Percentiles rank a stretch among this genome's conserved stretches.
These are phyloP conservation scores for Luffa acutangula DNA, from an alignment of 306 rosid genomes.

Conservation along the genomic window DNA sequence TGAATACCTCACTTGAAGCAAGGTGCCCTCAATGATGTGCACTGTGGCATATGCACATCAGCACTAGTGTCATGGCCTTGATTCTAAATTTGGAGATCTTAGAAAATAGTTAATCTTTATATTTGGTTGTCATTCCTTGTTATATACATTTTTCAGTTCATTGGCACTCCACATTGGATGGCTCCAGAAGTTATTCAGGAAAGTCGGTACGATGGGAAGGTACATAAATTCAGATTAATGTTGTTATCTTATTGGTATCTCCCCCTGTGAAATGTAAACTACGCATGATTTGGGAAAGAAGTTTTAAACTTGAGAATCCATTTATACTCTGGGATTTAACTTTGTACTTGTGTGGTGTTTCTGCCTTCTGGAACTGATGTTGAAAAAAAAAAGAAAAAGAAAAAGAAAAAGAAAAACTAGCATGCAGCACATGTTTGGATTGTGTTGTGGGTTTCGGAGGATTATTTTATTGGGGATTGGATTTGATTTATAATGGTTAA, in stretches of 20 bases:
- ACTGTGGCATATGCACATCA: not conserved
- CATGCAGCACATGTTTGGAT: not conserved
- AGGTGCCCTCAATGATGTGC: not conserved
- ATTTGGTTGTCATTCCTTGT: slow-evolving; percentile 14
- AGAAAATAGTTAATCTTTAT: slow-evolving; percentile 12
- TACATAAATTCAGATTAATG: slow-evolving; percentile 18
- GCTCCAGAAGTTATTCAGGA: slow-evolving; percentile 99
- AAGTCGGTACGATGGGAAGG: slow-evolving; percentile 99
- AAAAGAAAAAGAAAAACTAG: not conserved
- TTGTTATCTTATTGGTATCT: slow-evolving; percentile 11
- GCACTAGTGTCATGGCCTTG: not conserved
- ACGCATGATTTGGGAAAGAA: not conserved
- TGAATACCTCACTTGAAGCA: not conserved
- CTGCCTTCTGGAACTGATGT: not conserved
- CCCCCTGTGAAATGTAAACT: not conserved
- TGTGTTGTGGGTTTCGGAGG: not conserved
- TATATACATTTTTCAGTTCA: slow-evolving; percentile 55
- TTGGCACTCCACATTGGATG: slow-evolving; percentile 99
- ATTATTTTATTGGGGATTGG: not conserved
- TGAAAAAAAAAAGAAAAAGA: not conserved
- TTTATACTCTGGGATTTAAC: not conserved
- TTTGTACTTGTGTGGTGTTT: not conserved
- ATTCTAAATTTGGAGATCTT: not conserved
- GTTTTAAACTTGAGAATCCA: not conserved
- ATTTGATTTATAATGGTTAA: not conserved